Percentiles rank a stretch among this genome's conserved stretches.
Conservation (phyloP, 345 rosid species). For the Sapria himalayana region DNA sequence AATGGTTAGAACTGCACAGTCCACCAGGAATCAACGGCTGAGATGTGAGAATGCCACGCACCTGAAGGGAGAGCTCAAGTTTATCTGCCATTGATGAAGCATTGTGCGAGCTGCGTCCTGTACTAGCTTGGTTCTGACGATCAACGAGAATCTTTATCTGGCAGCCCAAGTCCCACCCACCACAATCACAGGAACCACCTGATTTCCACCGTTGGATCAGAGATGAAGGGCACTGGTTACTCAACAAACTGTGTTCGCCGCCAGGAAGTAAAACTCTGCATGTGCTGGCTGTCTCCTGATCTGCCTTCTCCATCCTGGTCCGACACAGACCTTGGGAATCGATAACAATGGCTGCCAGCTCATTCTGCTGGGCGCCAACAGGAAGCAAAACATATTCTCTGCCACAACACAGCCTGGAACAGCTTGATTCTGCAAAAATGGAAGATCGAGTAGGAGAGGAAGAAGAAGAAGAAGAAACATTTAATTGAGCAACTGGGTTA, state of each 20-base stretch:
- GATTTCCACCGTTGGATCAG: slow-evolving; percentile 76
- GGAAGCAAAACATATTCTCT: slow-evolving; percentile 57
- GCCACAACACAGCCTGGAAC: slow-evolving; percentile 13
- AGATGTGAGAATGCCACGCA: too few relatives aligned
- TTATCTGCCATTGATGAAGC: slow-evolving; percentile 18
- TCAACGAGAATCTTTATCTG: slow-evolving; percentile 43
- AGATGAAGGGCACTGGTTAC: slow-evolving; percentile 74
- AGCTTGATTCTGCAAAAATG: too few relatives aligned
- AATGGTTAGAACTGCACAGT: too few relatives aligned
- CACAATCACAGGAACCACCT: slow-evolving; percentile 93
- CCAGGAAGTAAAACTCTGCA: slow-evolving; percentile 82
- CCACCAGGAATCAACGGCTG: too few relatives aligned
- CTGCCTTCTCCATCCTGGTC: too few relatives aligned
- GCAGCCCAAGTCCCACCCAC: slow-evolving; percentile 96
- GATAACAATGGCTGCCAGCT: slow-evolving; percentile 75
- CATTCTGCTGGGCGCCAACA: slow-evolving; percentile 33
- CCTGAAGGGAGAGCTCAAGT: slow-evolving; percentile 49
- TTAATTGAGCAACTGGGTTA: slow-evolving; percentile 59
- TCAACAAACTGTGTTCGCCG: slow-evolving; percentile 65
- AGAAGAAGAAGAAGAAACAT: slow-evolving; percentile 33
- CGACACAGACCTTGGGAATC: too few relatives aligned
- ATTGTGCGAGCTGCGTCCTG: slow-evolving; percentile 14
- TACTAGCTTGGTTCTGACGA: slow-evolving; percentile 13
- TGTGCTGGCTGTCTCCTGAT: too few relatives aligned
- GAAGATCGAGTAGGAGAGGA: slow-evolving; percentile 10